Base-by-base conservation (phyloP, 169 alveolate genomes). In the Plasmodium falciparum region DNA sequence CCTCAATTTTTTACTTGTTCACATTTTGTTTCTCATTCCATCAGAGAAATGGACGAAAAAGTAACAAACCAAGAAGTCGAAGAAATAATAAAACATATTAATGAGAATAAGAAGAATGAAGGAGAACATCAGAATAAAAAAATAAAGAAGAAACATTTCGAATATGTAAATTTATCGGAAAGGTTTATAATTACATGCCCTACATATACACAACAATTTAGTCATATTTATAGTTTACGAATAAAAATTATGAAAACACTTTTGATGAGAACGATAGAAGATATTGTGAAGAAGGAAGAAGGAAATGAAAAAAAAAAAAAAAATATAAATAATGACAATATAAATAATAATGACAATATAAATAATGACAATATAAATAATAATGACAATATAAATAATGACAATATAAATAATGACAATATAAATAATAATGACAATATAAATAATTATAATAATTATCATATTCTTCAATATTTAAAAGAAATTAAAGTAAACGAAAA, bases 191-290 rank as follows among this genome's bases (percentile, higher is more conserved):
- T 83, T 1, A 24, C 43, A 11, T 67, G 70, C 8, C 85, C 91
- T 1, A 83, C 91, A 24, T 83, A 83, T 56, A 69, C 91, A 6
- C 91, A 83, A 47, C 91, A 83, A 47, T 83, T 56, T 39, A 67
- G 91, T 24, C 61, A 69, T 22, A 83, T 83, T 15, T 83, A 83
- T n/a, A 52, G 67, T 45, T 15, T 73, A 6, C 15, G 91, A 29
- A 83, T 72, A 6, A 83, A 54, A 47, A 52, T 65, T 22, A 83
- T 83, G 91, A 69, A 59, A 72, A 72, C 33, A 6, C 29, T 83
- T 24, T 47, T 83, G 59, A 69, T 83, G 73, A 83, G 26, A 33
- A 83, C 91, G 8, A 29, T 83, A 12, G 71, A 83, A 45, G 47
- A 39, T 39, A 17, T n/a, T n/a, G 8, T 62, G 45, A 26, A 3